Evolutionary conservation across 768 basidiomycete genomes (phyloP).

Genomic region (Psilocybe azurescens): DNA sequence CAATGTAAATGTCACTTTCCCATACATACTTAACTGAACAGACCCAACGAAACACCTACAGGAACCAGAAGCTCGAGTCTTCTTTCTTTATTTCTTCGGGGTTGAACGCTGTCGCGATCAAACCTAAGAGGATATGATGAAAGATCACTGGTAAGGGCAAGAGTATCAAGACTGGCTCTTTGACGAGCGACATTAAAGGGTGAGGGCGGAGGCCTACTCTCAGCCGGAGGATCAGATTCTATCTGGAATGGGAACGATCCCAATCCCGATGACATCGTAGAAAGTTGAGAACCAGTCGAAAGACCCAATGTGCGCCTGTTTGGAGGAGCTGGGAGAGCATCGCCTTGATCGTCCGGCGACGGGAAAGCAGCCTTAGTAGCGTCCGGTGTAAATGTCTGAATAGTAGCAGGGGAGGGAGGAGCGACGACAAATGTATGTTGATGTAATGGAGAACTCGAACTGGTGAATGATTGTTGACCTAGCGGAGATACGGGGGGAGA

Average conservation of each 20-base stretch:
- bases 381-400: conserved; percentile 46
- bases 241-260: conserved; percentile 90
- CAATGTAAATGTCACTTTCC: conserved; percentile 9
- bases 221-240: conserved; percentile 57
- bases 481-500: conserved; percentile 80
- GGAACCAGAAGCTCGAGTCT: neutral
- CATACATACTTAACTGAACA: conserved; percentile 1
- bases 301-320: conserved; percentile 67
- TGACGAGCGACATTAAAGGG: conserved; percentile 47
- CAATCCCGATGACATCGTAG: conserved; percentile 80
- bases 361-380: conserved; percentile 19
- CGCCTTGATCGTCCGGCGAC: conserved; percentile 15
- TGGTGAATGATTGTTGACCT: conserved; percentile 57
- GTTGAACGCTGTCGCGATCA: conserved; percentile 53
- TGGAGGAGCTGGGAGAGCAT: conserved; percentile 57
- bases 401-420: conserved; percentile 61
- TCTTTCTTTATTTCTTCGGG: conserved; percentile 23
- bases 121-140: conserved; percentile 85
- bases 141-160: conserved; percentile 82
- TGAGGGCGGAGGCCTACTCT: conserved; percentile 37
- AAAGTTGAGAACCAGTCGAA: conserved; percentile 78
- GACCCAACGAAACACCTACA: neutral
- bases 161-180: conserved; percentile 85
- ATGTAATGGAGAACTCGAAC: conserved; percentile 61
- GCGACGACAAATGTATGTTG: conserved; percentile 53